phyloP scores from a whole-genome alignment of 768 basidiomycete genomes.

The Amanita polypyramis region DNA sequence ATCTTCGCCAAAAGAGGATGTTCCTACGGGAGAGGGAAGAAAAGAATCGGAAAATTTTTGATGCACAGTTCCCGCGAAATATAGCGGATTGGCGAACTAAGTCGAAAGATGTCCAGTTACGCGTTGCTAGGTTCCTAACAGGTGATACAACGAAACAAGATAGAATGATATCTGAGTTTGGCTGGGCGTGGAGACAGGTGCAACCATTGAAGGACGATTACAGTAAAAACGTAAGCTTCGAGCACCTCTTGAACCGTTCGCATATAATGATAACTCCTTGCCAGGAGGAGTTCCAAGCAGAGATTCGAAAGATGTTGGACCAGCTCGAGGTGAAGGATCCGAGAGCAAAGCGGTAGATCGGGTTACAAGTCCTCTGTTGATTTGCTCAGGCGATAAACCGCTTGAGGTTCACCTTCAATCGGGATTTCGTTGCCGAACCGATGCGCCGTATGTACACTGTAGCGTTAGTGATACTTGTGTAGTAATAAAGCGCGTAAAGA shows the following conservation, averaged over 20 bases:
- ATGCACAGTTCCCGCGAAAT: slow-evolving; percentile 23
- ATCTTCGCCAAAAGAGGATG: slow-evolving; percentile 12
- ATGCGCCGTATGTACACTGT: not conserved
- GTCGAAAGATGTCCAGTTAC: slow-evolving; percentile 33
- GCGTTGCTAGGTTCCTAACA: slow-evolving; percentile 38
- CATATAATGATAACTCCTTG: not conserved
- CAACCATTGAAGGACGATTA: slow-evolving; percentile 30
- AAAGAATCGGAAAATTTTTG: slow-evolving; percentile 14
- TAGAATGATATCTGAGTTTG: slow-evolving; percentile 34
- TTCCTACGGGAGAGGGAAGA: slow-evolving; percentile 15
- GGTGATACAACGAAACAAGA: slow-evolving; percentile 26
- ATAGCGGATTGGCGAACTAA: slow-evolving; percentile 24
- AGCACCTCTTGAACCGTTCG: not conserved
- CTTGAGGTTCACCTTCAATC: too few relatives aligned
- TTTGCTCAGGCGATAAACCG: too few relatives aligned
- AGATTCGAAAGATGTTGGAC: slow-evolving; percentile 18
- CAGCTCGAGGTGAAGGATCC: slow-evolving; percentile 8
- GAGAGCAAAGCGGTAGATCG: slow-evolving; percentile 1
- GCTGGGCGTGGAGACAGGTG: slow-evolving; percentile 43
- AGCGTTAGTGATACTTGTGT: not conserved
- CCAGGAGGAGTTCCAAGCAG: slow-evolving; percentile 13
- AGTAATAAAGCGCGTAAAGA: not conserved
- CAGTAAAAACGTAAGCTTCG: slow-evolving; percentile 27
- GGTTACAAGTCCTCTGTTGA: not conserved
- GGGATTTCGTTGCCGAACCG: too few relatives aligned